Evolutionary conservation across 1,139 yeast genomes (phyloP), one percentile per base, ranked within the genome.

Genomic region (Arxiozyma slooffiae): DNA sequence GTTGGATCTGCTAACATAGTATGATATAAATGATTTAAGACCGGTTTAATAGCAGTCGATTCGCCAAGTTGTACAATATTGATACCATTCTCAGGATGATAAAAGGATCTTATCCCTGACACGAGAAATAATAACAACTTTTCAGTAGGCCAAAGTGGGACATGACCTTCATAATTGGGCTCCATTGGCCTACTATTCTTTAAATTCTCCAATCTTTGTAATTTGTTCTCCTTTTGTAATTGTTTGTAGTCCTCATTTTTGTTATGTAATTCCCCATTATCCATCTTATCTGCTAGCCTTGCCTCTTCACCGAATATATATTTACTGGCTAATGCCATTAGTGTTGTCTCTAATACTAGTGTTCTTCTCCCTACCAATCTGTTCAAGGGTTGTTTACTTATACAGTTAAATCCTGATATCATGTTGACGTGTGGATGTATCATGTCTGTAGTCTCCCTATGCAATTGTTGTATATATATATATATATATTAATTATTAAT

Each of bases 51-150:
- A 4, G 96, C 96, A 0, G 96, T 85, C 18, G 92, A 81, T 66
- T 92, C 99, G 1, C 98, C 98, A 54, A 92, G 77, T 23, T 92
- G 95, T n/a, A 94, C 97, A 53, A 92, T 85, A 53, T 72, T 69
- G 23, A 62, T 60, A 14, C 74, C 75, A 42, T 69, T 60, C 60
- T 83, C 88, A 1, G 97, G 98, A 62, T 89, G 94, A 52, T 81
- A 72, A 57, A 77, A 82, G 0, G 97, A 85, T 18, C 92, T 94
- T n/a, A 85, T 63, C 1, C 95, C 89, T 6, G 95, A 84, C 1
- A 92, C 85, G 0, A 76, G 68, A 54, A 86, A 79, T 70, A 92
- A 71, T 45, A 85, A 66, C 1, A 74, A 56, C 57, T 85, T 78
- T 63, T 92, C 97, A 51, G 76, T 68, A 1, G 67, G 55, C 56